Base-by-base conservation (phyloP, 2,329 filamentous ascomycete genomes). In the Aplosporella prunicola region DNA sequence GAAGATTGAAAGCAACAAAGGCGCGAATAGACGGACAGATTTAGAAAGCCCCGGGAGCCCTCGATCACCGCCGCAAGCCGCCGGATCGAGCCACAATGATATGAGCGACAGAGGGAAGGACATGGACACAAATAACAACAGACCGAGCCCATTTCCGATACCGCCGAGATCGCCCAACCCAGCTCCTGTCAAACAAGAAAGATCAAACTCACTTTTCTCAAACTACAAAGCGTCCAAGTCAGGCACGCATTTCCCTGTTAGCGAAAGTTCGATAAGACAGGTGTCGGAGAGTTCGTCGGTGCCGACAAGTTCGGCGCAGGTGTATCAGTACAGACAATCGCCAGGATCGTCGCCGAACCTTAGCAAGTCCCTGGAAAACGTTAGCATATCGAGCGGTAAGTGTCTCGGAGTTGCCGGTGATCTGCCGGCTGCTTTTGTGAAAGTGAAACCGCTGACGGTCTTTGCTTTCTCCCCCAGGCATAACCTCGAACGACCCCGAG, bases 321-420 rank as follows among this genome's bases (percentile, higher is more conserved):
- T 68, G 54, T 57, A 62, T 51, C 48, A 56, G 18, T 52, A 67
- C 40, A 56, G 61, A 35, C 61, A 59, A 39, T 56, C 55, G 37
- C 57, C 62, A n/a, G 64, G 63, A 20, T 69, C 67, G 24, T 67
- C 66, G 32, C 65, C 67, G 29, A 65, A 69, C 39, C 47, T 70
- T 37, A 63, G 56, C 43, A 52, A 53, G 20, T 51, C 56, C 11
- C 48, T 59, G 28, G 54, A 54, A 32, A 57, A 26, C 18, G 35
- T 30, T 15, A 39, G 40, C 24, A 39, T 42, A 22, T 26, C 35
- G 16, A 42, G 32, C 16, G 32, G 35, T 39, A 39, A 42, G 40
- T 22, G 24, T 22, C n/a, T 24, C 8, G 22, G 22, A 8, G 22
- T 8, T n/a, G n/a, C 22, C 8, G 22, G 8, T 8, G n/a, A 24